Evolutionary conservation across 805 yeast species (phyloP).

Genomic region (Yarrowia keelungensis): DNA sequence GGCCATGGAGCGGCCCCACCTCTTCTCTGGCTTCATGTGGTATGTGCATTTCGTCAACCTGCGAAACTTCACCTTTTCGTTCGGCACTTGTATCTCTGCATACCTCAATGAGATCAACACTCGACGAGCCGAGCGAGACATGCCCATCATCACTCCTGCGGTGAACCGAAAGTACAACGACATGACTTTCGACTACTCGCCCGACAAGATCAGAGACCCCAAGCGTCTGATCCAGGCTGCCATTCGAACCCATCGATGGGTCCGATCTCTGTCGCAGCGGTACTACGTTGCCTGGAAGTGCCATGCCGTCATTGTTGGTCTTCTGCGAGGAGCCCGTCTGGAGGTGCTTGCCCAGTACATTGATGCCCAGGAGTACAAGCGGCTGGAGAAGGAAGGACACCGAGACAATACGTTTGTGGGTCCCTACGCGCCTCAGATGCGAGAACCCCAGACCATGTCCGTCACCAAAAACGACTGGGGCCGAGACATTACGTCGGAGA

Average conservation of each 20-base stretch:
- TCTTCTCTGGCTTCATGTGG: constrained; percentile 38
- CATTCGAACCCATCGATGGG: constrained; percentile 31
- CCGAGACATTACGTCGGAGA: constrained; percentile 27
- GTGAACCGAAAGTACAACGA: constrained; percentile 20
- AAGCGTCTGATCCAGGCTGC: constrained; percentile 32
- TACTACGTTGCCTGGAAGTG: constrained; percentile 39
- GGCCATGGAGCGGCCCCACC: constrained; percentile 38
- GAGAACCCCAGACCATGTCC: constrained; percentile 27
- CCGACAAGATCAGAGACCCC: constrained; percentile 37
- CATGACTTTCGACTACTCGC: constrained; percentile 33
- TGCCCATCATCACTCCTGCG: constrained; percentile 22
- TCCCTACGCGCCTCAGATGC: constrained; percentile 22
- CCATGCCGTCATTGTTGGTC: constrained; percentile 38
- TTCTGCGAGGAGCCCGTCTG: constrained; percentile 37
- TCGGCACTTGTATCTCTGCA: constrained; percentile 32
- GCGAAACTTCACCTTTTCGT: constrained; percentile 33
- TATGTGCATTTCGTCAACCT: constrained; percentile 35
- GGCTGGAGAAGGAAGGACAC: constrained; percentile 28
- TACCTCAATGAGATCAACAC: constrained; percentile 35
- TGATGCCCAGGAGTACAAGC: constrained; percentile 38
- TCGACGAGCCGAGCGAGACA: constrained; percentile 26
- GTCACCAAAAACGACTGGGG: constrained; percentile 37
- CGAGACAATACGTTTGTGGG: constrained; percentile 27
- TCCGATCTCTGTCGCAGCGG: constrained; percentile 24
- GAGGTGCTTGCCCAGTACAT: constrained; percentile 37